Evolutionary conservation across 202 grass and related monocot genomes (phyloP), one percentile per base, ranked within the genome.

Genomic region (Sporobolus alterniflorus): DNA sequence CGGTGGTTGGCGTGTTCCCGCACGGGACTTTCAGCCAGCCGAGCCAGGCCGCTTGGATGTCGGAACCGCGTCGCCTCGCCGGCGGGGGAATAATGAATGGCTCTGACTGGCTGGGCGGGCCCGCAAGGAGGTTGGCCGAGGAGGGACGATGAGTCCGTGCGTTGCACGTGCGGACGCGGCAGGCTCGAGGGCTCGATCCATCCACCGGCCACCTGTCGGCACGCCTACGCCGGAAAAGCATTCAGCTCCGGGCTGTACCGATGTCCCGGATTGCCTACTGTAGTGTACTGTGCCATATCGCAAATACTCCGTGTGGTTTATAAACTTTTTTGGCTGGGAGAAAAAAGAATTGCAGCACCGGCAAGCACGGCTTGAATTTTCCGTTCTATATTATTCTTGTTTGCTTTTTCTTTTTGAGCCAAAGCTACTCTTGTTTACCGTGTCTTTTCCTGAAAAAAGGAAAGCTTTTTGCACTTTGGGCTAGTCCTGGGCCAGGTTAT

Each of bases 1-100:
- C 2, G 83, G 72, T 90, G 73, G 88, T 86, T 86, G 57, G 82
- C 76, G 41, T 48, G 8, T 55, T 24, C 24, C 16, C 36, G 33
- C 54, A 70, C 82, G 82, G 80, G 57, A 66, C 50, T 68, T 55
- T 55, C 86, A 64, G 65, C 26, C 18, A 80, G 77, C 25, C 64
- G 28, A 41, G 21, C 22, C 64, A 33, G 65, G 8, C 4, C 6
- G 60, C 49, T 60, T n/a, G 13, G 30, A 56, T 51, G 52, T 67
- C 32, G 64, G 80, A 79, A 74, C 74, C 86, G 86, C 75, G 74
- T 78, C 71, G 42, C 29, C 26, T 43, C 44, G 61, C 34, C 43
- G 69, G 3, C 56, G 3, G 3, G 43, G 63, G 56, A 73, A 76
- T 70, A 55, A 31, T 31, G 62, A 64, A 36, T 47, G 55, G 82